Conservation (phyloP, 768 basidiomycete species). For the Tulasnella sp. region DNA sequence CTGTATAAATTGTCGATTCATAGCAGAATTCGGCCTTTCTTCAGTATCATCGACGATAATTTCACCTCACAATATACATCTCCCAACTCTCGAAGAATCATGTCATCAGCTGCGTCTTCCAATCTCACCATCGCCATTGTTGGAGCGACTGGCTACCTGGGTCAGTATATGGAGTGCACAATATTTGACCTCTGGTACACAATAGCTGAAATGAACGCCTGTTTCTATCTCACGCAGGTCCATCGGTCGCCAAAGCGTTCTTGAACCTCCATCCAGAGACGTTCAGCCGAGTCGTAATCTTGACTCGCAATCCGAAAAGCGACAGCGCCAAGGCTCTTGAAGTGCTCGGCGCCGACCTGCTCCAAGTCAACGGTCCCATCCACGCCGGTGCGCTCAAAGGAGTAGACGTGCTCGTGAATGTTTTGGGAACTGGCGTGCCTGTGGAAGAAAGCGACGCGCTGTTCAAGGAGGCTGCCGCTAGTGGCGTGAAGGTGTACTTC, state of each 20-base stretch:
- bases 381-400: slow-evolving; percentile 17
- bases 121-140: slow-evolving; percentile 1
- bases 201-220: not conserved
- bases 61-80: too few relatives aligned
- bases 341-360: slow-evolving; percentile 19
- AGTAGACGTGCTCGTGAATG: slow-evolving; percentile 22
- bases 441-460: slow-evolving; percentile 6
- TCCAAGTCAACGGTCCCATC: slow-evolving; percentile 10
- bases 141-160: slow-evolving; percentile 7
- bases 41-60: too few relatives aligned
- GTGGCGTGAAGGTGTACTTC: slow-evolving; percentile 4
- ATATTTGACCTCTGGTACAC: not conserved
- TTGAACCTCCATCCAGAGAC: not conserved
- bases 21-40: too few relatives aligned
- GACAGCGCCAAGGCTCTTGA: slow-evolving; percentile 1
- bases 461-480: slow-evolving; percentile 19
- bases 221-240: not conserved
- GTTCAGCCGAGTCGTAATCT: slow-evolving; percentile 17
- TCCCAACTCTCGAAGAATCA: too few relatives aligned
- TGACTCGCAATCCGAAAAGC: not conserved
- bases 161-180: too few relatives aligned
- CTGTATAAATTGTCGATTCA: too few relatives aligned
- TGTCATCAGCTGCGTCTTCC: too few relatives aligned
- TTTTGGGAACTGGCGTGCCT: not conserved
- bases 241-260: not conserved